Base-by-base conservation (phyloP, 176 grass and related monocot genomes). In the Oryza meyeriana region DNA sequence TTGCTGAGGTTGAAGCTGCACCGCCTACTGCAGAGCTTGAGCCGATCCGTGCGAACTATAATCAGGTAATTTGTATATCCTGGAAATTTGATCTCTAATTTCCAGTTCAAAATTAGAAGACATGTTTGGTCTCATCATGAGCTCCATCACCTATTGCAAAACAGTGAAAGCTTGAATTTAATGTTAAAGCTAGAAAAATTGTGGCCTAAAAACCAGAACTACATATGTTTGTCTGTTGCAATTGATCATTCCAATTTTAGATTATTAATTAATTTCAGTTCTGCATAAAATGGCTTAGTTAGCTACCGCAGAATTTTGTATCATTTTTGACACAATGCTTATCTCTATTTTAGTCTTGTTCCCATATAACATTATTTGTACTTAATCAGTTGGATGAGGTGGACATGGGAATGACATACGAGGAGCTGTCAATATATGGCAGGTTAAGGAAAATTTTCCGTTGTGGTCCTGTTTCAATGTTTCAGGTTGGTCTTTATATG, bases 381-480 rank as follows among this genome's bases (percentile, higher is more conserved):
- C 88, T 39, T 63, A 41, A 65, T 61, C 74, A 98, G 95, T 85
- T 98, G 79, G 95, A 98, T 93, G 95, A 98, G 87, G 86, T 98
- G 45, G 95, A 98, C 81, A 98, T 98, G 95, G 95, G 95, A 80
- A 98, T 98, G 95, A 95, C 95, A 20, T 98, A 98, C 18, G 92
- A 98, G 76, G 95, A 98, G 64, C 82, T 98, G 74, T 98, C 95
- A 10, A 83, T 90, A 69, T 98, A 98, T 84, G 95, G 95, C 68
- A 93, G 95, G 83, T 75, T 98, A 34, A 93, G 95, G 68, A 98
- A 98, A 87, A 98, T 98, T 89, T 98, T 98, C 84, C 81, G 95
- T 39, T 98, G 95, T 9, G 92, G 95, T 34, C 95, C 95, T 84
- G 90, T 98, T 74, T 89, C 92, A 31, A 95, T 98, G 95, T 98